Conservation (phyloP, 2,329 filamentous ascomycete genomes). For the Colletotrichum eremochloae region DNA sequence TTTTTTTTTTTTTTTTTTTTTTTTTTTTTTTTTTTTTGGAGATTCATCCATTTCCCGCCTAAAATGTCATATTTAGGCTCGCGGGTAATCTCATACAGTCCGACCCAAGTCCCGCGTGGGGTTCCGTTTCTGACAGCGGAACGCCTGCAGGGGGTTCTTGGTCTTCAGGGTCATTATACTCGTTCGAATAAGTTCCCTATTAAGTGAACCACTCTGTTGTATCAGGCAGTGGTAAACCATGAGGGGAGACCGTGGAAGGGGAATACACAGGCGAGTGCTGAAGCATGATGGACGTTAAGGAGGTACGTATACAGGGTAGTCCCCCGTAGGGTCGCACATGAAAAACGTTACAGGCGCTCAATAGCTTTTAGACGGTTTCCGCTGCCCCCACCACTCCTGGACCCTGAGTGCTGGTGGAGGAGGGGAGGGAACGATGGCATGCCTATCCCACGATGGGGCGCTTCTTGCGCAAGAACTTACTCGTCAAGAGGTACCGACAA, state of each 20-base stretch:
- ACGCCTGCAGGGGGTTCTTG: slow-evolving; percentile 28
- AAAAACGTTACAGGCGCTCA: slow-evolving; percentile 4
- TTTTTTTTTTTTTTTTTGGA: background rate
- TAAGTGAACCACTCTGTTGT: background rate
- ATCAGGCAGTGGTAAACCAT: background rate
- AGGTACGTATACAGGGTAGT: no score
- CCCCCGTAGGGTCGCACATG: background rate
- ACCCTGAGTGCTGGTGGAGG: background rate
- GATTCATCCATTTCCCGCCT: background rate
- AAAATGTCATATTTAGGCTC: background rate
- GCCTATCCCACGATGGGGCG: background rate
- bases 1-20: background rate
- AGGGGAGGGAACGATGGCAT: background rate
- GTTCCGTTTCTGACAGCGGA: slow-evolving; percentile 26
- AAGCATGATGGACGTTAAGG: slow-evolving; percentile 17
- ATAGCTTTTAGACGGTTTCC: slow-evolving; percentile 6
- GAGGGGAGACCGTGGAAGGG: slow-evolving; percentile 6
- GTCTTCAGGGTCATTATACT: background rate
- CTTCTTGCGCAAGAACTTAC: background rate
- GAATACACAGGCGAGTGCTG: background rate
- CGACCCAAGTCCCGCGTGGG: slow-evolving; percentile 7
- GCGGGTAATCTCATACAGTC: background rate
- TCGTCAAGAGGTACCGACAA: background rate
- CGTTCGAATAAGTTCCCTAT: background rate
- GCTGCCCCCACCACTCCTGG: background rate